A percentile compares a stretch with the other conserved stretches of the same genome.
Evolutionary conservation across 2,329 filamentous ascomycete species (phyloP).

Genomic region (Colletotrichum zoysiae): DNA sequence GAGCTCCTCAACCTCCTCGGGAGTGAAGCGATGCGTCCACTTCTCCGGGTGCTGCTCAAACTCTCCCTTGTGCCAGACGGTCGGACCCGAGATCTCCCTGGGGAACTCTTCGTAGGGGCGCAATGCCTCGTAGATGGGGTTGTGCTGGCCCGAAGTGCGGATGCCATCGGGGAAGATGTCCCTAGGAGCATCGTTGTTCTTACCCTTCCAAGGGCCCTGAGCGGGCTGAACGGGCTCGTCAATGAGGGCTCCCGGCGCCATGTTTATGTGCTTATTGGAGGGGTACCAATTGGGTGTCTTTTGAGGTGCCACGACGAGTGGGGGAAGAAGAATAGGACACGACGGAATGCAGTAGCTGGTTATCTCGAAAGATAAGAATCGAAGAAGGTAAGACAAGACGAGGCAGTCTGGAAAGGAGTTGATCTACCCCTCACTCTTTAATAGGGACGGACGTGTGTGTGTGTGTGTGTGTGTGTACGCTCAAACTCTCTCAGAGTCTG

Average conservation of each 20-base stretch:
- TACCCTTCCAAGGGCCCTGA: constrained; percentile 41
- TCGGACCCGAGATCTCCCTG: constrained; percentile 76
- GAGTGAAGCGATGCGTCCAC: constrained; percentile 80
- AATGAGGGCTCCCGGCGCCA: constrained; percentile 44
- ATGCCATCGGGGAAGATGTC: constrained; percentile 62
- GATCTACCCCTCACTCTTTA: constrained; percentile 28
- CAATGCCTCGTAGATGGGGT: constrained; percentile 75
- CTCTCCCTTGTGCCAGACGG: constrained; percentile 78
- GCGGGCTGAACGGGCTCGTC: constrained; percentile 37
- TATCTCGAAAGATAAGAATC: neutral
- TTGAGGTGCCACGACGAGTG: neutral
- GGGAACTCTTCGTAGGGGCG: constrained; percentile 78
- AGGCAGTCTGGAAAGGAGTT: neutral
- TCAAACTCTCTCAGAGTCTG: constrained; percentile 10
- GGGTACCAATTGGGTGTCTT: constrained; percentile 13
- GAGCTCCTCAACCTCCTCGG: constrained; percentile 76
- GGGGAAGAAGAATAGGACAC: neutral
- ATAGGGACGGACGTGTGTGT: neutral
- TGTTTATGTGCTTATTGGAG: constrained; percentile 6
- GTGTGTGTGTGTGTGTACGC: neutral
- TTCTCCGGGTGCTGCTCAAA: constrained; percentile 72
- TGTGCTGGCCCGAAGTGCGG: constrained; percentile 76
- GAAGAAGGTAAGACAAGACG: constrained; percentile 4
- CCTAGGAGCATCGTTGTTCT: constrained; percentile 52
- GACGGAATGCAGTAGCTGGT: neutral